phyloP scores from a whole-genome alignment of 2,329 filamentous ascomycete genomes.

The Podosphaera aphanis region DNA sequence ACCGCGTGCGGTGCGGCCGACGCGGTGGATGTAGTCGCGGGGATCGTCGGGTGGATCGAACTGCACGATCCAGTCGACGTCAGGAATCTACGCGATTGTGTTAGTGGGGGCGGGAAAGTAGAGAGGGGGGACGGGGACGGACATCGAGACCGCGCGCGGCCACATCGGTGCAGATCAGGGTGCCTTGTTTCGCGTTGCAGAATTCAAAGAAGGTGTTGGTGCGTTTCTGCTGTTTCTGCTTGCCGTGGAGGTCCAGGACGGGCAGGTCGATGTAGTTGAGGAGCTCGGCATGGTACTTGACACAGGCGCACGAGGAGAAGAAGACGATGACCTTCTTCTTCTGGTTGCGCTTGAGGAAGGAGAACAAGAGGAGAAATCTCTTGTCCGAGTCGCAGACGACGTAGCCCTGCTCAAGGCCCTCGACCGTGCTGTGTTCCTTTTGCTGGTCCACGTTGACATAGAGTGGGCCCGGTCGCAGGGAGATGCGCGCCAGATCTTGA shows the following conservation, averaged over 20 bases:
- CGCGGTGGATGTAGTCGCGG: slow-evolving; percentile 81
- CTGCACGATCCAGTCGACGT: slow-evolving; percentile 90
- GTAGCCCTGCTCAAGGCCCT: slow-evolving; percentile 87
- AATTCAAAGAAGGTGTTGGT: slow-evolving; percentile 98
- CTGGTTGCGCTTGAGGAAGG: slow-evolving; percentile 72
- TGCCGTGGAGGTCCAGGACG: slow-evolving; percentile 68
- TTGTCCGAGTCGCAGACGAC: slow-evolving; percentile 83
- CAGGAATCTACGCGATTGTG: slow-evolving; percentile 44
- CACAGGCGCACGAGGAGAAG: slow-evolving; percentile 75
- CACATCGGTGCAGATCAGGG: slow-evolving; percentile 87
- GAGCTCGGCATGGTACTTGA: slow-evolving; percentile 87
- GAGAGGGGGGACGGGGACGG: slow-evolving; percentile 15
- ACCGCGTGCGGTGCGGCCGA: slow-evolving; percentile 80
- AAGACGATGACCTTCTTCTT: slow-evolving; percentile 93
- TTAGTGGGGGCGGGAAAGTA: slow-evolving; percentile 5
- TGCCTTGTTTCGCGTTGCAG: slow-evolving; percentile 61
- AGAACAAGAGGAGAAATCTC: slow-evolving; percentile 81
- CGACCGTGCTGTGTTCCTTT: slow-evolving; percentile 77
- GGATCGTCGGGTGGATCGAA: slow-evolving; percentile 87
- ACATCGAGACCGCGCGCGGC: slow-evolving; percentile 81
- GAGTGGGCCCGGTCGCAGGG: slow-evolving; percentile 66
- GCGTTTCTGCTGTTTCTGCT: slow-evolving; percentile 97
- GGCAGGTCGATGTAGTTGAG: slow-evolving; percentile 94
- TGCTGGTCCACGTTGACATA: slow-evolving; percentile 93
- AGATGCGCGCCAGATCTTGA: slow-evolving; percentile 86